Conservation (phyloP, 2,329 filamentous ascomycete species). For the Trichoderma koningiopsis region DNA sequence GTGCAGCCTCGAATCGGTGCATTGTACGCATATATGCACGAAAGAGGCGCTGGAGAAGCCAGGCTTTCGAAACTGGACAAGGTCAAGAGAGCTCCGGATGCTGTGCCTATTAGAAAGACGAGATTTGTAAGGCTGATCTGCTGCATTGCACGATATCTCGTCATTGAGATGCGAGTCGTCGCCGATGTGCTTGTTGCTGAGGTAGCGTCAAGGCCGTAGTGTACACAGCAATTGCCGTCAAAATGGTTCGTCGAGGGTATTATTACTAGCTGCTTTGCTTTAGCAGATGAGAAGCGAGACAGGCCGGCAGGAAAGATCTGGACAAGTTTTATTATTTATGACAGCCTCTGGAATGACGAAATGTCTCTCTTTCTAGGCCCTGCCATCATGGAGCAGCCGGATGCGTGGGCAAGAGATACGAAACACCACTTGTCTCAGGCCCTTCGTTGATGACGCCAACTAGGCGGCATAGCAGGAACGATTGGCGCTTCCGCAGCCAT, state of each 20-base stretch:
- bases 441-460: conserved; percentile 21
- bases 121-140: background rate
- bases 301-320: background rate
- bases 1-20: conserved; percentile 44
- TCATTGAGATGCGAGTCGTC: background rate
- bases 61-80: conserved; percentile 48
- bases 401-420: conserved; percentile 4
- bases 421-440: conserved; percentile 23
- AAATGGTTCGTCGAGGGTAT: background rate
- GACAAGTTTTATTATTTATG: background rate
- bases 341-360: background rate
- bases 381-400: conserved; percentile 12
- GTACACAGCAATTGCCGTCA: background rate
- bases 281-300: background rate
- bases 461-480: background rate
- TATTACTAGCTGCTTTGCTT: background rate
- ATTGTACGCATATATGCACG: conserved; percentile 48
- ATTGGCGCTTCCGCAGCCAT: background rate
- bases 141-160: conserved; percentile 1
- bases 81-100: conserved; percentile 33
- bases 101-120: conserved; percentile 29
- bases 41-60: conserved; percentile 39
- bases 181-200: background rate
- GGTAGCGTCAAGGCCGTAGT: background rate
- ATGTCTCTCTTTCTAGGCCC: background rate